Evolutionary conservation across 495 filamentous ascomycete species (phyloP), one percentile per base, ranked within the genome.

Genomic region (Chaetomium tenue): DNA sequence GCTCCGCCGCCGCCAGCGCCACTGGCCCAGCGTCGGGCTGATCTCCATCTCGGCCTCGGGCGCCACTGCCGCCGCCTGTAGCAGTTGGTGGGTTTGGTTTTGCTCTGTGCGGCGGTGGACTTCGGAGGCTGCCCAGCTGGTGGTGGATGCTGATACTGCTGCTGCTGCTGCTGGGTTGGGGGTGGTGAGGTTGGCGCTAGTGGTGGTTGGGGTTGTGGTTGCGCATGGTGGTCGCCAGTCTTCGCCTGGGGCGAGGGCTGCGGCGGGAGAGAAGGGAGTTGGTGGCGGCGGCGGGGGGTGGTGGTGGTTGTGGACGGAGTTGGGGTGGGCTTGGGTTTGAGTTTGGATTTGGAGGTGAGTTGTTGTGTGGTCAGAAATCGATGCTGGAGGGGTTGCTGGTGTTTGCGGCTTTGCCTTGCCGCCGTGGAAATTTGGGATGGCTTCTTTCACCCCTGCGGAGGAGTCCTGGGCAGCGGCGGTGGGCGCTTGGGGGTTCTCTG

Each of bases 1-100:
- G 6, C 9, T 7, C 22, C 40, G 20, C 18, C 28, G 22, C 16
- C n/a, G 33, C 3, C 23, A 6, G 12, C 30, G 46, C 2, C 26
- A 11, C 44, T 37, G 54, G 5, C 72, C 72, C 18, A 71, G 65
- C 13, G 72, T 68, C 0, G 72, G 72, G 55, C 72, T 71, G 1
- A 63, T 30, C 1, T 68, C 28, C 72, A 74, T 74, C n/a, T 55
- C 52, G 0, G 71, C 70, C 25, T 69, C 69, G 5, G 66, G 68
- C 1, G 42, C 60, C 26, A 39, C 61, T 18, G 66, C 66, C 1
- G 42, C 60, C 26, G 46, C 61, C 18, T 46, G 63, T 4, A 7
- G 13, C 2, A 2, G 50, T 28, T 33, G 2, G n/a, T 8, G 39
- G 20, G 18, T 23, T 28, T 8, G 39, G 20, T 18, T 23, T 28